Conservation (phyloP, 2,329 filamentous ascomycete genomes). For the Pyricularia sp. region DNA sequence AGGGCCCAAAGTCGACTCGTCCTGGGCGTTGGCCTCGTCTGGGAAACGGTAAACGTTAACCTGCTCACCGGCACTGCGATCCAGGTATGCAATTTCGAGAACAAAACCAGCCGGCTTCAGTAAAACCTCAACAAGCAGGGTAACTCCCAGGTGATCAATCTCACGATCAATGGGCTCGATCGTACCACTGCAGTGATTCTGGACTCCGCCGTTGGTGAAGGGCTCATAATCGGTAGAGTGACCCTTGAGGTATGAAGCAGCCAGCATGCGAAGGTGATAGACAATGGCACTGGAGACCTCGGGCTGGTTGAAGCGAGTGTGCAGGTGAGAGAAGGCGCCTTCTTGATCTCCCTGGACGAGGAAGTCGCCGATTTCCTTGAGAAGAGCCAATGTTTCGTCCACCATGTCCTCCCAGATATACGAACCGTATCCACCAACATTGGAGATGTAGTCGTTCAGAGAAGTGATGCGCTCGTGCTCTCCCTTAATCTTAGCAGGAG, state of each 20-base stretch:
- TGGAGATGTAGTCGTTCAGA: constrained; percentile 61
- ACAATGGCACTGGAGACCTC: constrained; percentile 65
- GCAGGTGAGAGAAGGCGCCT: constrained; percentile 42
- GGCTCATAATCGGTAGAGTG: constrained; percentile 59
- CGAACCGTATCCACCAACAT: constrained; percentile 60
- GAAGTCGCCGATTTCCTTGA: constrained; percentile 53
- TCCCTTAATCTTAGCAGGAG: constrained; percentile 53
- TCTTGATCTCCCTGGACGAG: constrained; percentile 43
- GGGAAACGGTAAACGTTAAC: constrained; percentile 65
- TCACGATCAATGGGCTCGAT: constrained; percentile 72
- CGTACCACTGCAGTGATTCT: constrained; percentile 57
- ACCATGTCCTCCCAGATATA: constrained; percentile 77
- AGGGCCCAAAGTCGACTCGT: constrained; percentile 32
- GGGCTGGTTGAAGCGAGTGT: constrained; percentile 65
- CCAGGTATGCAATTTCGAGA: constrained; percentile 84
- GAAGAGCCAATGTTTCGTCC: constrained; percentile 60
- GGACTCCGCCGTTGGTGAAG: constrained; percentile 57
- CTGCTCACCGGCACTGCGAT: constrained; percentile 68
- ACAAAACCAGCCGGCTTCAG: constrained; percentile 70
- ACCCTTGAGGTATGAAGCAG: constrained; percentile 75
- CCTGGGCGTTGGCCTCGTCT: constrained; percentile 38
- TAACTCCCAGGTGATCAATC: constrained; percentile 84
- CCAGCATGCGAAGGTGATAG: constrained; percentile 75
- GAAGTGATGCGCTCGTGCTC: constrained; percentile 66
- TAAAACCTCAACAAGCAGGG: constrained; percentile 66